Evolutionary conservation across 768 basidiomycete genomes (phyloP).

Genomic region (Pleurotus tuber-regium): DNA sequence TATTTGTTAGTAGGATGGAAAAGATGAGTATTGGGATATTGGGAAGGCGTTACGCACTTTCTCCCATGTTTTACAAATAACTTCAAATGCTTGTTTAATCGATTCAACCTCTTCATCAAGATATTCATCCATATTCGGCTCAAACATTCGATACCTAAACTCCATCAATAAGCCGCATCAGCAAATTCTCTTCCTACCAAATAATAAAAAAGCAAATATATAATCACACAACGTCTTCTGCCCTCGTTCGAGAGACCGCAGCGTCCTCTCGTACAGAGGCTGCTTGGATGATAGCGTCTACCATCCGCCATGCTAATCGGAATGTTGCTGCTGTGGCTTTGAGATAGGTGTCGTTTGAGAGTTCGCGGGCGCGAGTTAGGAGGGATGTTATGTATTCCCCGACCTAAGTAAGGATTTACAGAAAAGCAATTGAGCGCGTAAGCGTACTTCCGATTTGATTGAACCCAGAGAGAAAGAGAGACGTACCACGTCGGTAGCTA

Average conservation of each 20-base stretch:
- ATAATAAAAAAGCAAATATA: neutral
- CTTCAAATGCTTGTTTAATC: conserved; percentile 70
- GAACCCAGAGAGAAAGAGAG: too few relatives aligned
- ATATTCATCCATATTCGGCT: conserved; percentile 96
- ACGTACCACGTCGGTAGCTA: conserved; percentile 82
- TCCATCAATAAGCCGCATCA: conserved; percentile 15
- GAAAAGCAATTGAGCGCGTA: too few relatives aligned
- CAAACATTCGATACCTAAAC: conserved; percentile 88
- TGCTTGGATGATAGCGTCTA: conserved; percentile 68
- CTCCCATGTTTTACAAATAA: conserved; percentile 81
- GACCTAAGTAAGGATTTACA: conserved; percentile 64
- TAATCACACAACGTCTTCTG: conserved; percentile 83
- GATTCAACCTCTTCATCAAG: conserved; percentile 90
- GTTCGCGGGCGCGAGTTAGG: conserved; percentile 71
- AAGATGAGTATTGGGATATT: conserved; percentile 15
- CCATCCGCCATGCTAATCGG: conserved; percentile 83
- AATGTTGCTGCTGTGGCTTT: conserved; percentile 90
- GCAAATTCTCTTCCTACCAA: too few relatives aligned
- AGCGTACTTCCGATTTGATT: too few relatives aligned
- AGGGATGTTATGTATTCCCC: conserved; percentile 84
- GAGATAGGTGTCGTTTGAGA: conserved; percentile 70
- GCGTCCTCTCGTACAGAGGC: conserved; percentile 38
- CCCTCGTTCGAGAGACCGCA: conserved; percentile 45
- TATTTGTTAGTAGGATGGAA: conserved; percentile 1
- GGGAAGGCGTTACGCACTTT: conserved; percentile 65